Evolutionary conservation across 768 basidiomycete species (phyloP).

Genomic region (Lentinula aciculospora): DNA sequence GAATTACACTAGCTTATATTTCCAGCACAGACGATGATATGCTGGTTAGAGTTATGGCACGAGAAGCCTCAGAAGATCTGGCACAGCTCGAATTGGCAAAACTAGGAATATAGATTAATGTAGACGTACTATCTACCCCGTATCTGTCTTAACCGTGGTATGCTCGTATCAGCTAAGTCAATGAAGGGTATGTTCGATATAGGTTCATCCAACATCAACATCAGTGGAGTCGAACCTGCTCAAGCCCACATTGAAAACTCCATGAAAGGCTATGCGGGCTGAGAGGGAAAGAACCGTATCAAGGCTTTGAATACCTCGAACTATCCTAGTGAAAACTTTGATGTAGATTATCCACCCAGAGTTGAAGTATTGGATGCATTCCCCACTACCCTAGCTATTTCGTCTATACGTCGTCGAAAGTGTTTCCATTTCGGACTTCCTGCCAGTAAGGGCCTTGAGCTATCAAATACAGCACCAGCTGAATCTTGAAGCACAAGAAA

Average conservation of each 20-base stretch:
- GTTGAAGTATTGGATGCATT: conserved; percentile 24
- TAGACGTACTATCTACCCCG: conserved; percentile 54
- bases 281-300: conserved; percentile 18
- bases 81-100: conserved; percentile 42
- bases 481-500: conserved; percentile 66
- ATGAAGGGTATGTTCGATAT: conserved; percentile 61
- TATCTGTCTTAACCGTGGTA: conserved; percentile 87
- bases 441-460: conserved; percentile 48
- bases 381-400: conserved; percentile 59
- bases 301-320: too few relatives aligned
- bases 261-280: conserved; percentile 14
- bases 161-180: conserved; percentile 75
- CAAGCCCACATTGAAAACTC: conserved; percentile 11
- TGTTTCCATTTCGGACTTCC: conserved; percentile 64
- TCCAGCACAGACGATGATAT: conserved; percentile 66
- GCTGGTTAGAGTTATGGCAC: conserved; percentile 70
- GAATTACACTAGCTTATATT: conserved; percentile 63
- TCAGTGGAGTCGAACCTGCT: not conserved
- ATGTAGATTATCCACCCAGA: conserved; percentile 10
- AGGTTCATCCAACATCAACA: conserved; percentile 32
- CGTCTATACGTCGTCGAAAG: conserved; percentile 69
- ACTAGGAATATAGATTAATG: conserved; percentile 28
- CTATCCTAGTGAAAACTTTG: too few relatives aligned
- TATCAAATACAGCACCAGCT: conserved; percentile 43
- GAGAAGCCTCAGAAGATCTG: conserved; percentile 56